Percentiles rank a stretch among this genome's conserved stretches.
Evolutionary conservation across 2,329 filamentous ascomycete species (phyloP).

Genomic region (Pestalotiopsis fici): DNA sequence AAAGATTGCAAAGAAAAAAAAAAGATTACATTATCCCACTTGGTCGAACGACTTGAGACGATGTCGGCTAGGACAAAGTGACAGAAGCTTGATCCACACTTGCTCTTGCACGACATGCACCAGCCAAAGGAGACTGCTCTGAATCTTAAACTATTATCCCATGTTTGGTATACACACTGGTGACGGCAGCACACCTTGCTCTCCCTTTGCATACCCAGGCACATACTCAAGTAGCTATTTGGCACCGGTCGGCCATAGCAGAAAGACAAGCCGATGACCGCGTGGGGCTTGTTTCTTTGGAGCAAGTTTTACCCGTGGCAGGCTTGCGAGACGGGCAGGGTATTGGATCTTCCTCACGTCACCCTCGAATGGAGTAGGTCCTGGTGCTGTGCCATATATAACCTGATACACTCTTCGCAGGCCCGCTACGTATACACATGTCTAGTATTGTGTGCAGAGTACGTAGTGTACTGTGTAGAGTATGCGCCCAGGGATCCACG

Average conservation of each 20-base stretch:
- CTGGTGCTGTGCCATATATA: constrained; percentile 12
- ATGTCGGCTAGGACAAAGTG: constrained; percentile 10
- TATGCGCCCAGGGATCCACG: not conserved
- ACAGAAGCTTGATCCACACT: constrained; percentile 16
- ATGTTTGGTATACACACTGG: not conserved
- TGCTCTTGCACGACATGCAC: not conserved
- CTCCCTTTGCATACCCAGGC: not conserved
- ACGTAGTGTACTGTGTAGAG: not conserved
- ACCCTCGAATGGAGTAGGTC: constrained; percentile 7
- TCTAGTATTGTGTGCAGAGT: not conserved
- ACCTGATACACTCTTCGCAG: constrained; percentile 15
- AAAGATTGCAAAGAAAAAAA: not conserved
- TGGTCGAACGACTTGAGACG: constrained; percentile 13
- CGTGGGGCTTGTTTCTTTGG: constrained; percentile 10
- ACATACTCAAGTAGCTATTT: not conserved
- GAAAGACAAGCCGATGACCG: not conserved
- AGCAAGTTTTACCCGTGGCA: constrained; percentile 20
- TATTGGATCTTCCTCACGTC: constrained; percentile 14
- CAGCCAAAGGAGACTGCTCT: not conserved
- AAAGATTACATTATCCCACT: constrained; percentile 13
- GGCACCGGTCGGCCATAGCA: not conserved
- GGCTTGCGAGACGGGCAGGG: constrained; percentile 29
- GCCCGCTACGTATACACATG: constrained; percentile 6
- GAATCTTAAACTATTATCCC: not conserved
- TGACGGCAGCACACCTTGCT: not conserved